Conservation (phyloP, 371 early-diverging fungal genomes). For the Mortierella sp. region DNA sequence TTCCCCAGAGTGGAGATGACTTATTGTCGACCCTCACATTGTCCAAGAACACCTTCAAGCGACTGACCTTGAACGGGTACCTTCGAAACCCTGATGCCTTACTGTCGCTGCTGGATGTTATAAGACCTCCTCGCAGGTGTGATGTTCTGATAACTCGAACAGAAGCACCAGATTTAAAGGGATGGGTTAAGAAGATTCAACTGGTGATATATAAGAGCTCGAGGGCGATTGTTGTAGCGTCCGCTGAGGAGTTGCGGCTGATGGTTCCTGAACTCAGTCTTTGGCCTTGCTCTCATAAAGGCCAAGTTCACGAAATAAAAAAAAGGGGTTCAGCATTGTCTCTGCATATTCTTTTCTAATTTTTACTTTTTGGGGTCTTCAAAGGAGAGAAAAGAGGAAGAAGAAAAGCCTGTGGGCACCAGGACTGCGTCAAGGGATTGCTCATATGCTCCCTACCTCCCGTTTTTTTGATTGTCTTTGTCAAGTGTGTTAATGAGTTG, state of each 20-base stretch:
- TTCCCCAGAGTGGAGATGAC: background rate
- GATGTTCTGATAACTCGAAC: background rate
- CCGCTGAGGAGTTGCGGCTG: background rate
- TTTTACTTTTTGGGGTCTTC: too few species aligned
- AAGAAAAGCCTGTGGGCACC: too few species aligned
- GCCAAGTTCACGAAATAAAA: too few species aligned
- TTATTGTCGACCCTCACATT: background rate
- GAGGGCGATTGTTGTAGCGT: background rate
- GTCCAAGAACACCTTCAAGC: background rate
- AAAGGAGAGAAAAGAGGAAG: too few species aligned
- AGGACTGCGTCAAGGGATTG: too few species aligned
- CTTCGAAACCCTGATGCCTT: too few species aligned
- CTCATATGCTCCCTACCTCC: too few species aligned
- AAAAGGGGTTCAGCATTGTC: too few species aligned
- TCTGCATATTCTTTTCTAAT: too few species aligned
- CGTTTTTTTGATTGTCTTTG: too few species aligned
- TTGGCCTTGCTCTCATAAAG: too few species aligned
- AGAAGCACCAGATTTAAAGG: background rate
- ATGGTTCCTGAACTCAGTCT: background rate
- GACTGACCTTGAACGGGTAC: background rate
- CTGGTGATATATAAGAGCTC: background rate
- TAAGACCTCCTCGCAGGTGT: background rate
- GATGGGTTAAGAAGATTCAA: background rate
- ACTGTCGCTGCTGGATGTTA: background rate
- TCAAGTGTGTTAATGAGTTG: too few species aligned